phyloP scores from a whole-genome alignment of 495 filamentous ascomycete genomes.

The Lasiosphaeria hispida region DNA sequence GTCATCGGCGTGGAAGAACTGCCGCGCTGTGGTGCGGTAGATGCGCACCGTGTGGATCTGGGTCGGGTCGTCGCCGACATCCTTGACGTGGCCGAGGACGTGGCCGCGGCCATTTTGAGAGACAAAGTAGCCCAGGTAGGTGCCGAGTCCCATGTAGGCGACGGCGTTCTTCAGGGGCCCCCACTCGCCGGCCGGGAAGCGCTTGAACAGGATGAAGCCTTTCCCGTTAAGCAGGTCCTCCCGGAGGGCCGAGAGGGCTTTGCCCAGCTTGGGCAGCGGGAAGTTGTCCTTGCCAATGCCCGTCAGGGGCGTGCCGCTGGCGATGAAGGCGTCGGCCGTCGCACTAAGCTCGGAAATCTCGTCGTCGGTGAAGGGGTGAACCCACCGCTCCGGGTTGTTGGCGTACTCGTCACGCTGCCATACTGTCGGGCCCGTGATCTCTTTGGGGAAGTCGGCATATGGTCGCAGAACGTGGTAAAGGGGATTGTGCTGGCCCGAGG shows the following conservation, averaged over 20 bases:
- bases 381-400: slow-evolving; percentile 73
- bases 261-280: slow-evolving; percentile 59
- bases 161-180: slow-evolving; percentile 75
- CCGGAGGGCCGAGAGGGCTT: slow-evolving; percentile 56
- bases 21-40: slow-evolving; percentile 83
- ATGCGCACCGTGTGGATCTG: slow-evolving; percentile 82
- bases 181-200: slow-evolving; percentile 74
- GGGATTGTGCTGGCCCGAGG: slow-evolving; percentile 78
- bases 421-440: slow-evolving; percentile 71
- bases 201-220: slow-evolving; percentile 87
- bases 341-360: slow-evolving; percentile 68
- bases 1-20: slow-evolving; percentile 78
- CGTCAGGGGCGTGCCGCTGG: slow-evolving; percentile 59
- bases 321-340: slow-evolving; percentile 67
- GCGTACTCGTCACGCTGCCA: slow-evolving; percentile 75
- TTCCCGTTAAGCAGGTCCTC: slow-evolving; percentile 77
- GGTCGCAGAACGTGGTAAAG: slow-evolving; percentile 62
- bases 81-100: slow-evolving; percentile 87
- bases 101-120: slow-evolving; percentile 86
- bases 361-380: slow-evolving; percentile 62
- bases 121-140: slow-evolving; percentile 80
- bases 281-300: slow-evolving; percentile 75
- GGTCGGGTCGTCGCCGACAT: slow-evolving; percentile 77
- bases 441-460: slow-evolving; percentile 70
- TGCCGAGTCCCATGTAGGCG: slow-evolving; percentile 88